Conservation (phyloP, 306 rosid genomes). For the Carpinus viminea region DNA sequence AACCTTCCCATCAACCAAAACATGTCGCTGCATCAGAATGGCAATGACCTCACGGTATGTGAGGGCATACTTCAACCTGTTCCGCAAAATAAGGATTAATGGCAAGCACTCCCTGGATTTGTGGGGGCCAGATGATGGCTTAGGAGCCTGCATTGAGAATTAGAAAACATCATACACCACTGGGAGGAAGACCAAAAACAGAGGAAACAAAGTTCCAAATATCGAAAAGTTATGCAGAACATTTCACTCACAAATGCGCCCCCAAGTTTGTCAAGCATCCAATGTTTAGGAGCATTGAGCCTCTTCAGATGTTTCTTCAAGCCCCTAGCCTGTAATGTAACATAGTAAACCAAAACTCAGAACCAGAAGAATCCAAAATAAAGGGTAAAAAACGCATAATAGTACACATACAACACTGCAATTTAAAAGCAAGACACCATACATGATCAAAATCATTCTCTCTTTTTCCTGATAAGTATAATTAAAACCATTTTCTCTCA, state of each 20-base stretch:
- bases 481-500: background rate
- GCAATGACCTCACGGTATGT: conserved; percentile 76
- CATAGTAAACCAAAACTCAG: background rate
- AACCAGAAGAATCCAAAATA: background rate
- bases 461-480: background rate
- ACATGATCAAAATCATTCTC: background rate
- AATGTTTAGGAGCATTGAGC: conserved; percentile 88
- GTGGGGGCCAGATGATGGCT: conserved; percentile 95
- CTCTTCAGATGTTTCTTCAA: conserved; percentile 81
- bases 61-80: conserved; percentile 76
- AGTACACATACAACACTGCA: background rate
- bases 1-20: conserved; percentile 74
- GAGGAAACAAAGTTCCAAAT: background rate
- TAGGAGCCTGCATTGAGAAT: conserved; percentile 56
- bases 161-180: background rate
- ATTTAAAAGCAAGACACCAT: background rate
- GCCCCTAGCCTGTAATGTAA: conserved; percentile 64
- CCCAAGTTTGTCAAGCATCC: conserved; percentile 86
- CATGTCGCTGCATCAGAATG: conserved; percentile 85
- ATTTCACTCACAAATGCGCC: conserved; percentile 41
- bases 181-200: background rate
- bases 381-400: background rate
- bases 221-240: background rate
- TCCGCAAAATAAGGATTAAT: conserved; percentile 60
- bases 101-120: conserved; percentile 87